A percentile compares a stretch with the other conserved stretches of the same genome.
These are phyloP conservation scores for Gremmenia infestans DNA, from an alignment of 2,329 filamentous ascomycete species.

Conservation along the genomic window DNA sequence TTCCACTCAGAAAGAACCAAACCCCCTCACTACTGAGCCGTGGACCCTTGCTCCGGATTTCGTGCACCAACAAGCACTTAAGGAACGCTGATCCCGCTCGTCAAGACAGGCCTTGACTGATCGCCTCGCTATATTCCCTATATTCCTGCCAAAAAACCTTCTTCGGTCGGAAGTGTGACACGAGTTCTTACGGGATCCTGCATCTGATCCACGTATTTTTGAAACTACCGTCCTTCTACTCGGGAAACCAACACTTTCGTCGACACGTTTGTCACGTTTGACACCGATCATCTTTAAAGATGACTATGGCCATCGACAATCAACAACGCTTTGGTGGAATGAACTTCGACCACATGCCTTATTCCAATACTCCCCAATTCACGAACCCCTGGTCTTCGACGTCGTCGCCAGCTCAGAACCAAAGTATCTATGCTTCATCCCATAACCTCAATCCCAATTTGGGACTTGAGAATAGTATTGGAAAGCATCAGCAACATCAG, in stretches of 20 bases:
- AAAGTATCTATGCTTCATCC: slow-evolving; percentile 57
- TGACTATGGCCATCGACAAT: slow-evolving; percentile 94
- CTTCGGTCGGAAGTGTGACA: slow-evolving; percentile 19
- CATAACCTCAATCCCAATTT: slow-evolving; percentile 57
- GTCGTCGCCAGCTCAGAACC: slow-evolving; percentile 42
- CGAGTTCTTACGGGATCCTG: slow-evolving; percentile 27
- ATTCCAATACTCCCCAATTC: slow-evolving; percentile 65
- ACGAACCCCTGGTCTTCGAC: slow-evolving; percentile 81
- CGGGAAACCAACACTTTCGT: slow-evolving; percentile 3
- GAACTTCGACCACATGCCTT: slow-evolving; percentile 77
- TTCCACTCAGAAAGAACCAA: slow-evolving; percentile 17
- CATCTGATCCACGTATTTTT: slow-evolving; percentile 28
- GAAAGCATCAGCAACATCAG: slow-evolving; percentile 41
- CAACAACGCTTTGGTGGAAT: slow-evolving; percentile 76
- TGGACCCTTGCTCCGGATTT: slow-evolving; percentile 15
- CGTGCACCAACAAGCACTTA: slow-evolving; percentile 27
- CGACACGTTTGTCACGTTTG: slow-evolving; percentile 3
- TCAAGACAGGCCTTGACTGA: slow-evolving; percentile 15
- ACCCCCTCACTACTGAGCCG: slow-evolving; percentile 15
- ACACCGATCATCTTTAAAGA: slow-evolving; percentile 35
- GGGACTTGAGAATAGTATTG: slow-evolving; percentile 50
- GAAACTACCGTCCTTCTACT: slow-evolving; percentile 13
- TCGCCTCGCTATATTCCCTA: slow-evolving; percentile 16
- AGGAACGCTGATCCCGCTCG: slow-evolving; percentile 32
- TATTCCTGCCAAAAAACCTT: slow-evolving; percentile 13